Evolutionary conservation across 2,329 filamentous ascomycete genomes (phyloP), one percentile per base, ranked within the genome.

Genomic region (Aureobasidium subglaciale): DNA sequence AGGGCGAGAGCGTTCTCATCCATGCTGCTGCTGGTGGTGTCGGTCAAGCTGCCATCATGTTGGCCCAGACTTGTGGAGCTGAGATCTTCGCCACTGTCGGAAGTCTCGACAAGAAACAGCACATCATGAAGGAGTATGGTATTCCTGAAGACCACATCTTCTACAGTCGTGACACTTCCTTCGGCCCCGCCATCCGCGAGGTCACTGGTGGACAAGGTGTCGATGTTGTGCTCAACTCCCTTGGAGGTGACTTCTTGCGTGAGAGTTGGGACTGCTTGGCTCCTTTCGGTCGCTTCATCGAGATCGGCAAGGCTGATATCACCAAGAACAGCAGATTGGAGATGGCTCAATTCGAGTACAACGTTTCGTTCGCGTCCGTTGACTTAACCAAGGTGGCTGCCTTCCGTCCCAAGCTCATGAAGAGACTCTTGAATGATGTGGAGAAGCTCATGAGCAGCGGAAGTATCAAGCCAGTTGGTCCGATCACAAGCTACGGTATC

Each of bases 141-240:
- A 53, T 71, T 13, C 40, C 59, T 2, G 62, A 60, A 4, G 56
- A 64, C 29, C 64, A 63, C 46, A 69, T 71, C 48, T 67, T 69
- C 58, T 56, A 59, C 55, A 55, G 29, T 35, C 60, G 65, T 10
- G 61, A 68, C 25, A 45, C 57, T 0, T 57, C 57, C 6, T 70
- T 70, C 43, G 62, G 49, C 0, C 45, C 59, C 5, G 65, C 48
- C 3, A 49, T 71, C 3, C 45, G 55, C 45, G 62, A 2, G 24
- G 60, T 22, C 55, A 70, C 68, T 0, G 34, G 52, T 25, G 63
- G 59, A 10, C 38, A 30, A 7, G 68, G 69, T 9, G 61, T 68
- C 15, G 67, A 72, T 55, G 63, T 71, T 8, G 57, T 70, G 4
- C 58, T 71, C 34, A 69, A 65, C 58, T 58, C 58, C 10, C 49